phyloP scores from a whole-genome alignment of 2,329 filamentous ascomycete genomes.

The Xylaria sp. region DNA sequence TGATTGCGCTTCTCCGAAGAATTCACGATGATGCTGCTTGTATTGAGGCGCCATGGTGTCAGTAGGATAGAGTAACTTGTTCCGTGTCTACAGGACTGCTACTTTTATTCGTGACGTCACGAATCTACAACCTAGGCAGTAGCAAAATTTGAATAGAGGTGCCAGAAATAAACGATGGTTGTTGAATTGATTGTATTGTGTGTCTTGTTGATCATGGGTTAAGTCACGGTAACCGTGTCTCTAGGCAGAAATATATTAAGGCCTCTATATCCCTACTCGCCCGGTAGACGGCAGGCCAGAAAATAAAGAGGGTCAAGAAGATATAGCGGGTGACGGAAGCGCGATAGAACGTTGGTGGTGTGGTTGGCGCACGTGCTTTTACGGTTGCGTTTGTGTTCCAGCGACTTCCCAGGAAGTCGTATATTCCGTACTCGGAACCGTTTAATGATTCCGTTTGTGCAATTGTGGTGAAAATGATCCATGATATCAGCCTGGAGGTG shows the following conservation, averaged over 20 bases:
- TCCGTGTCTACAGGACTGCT: constrained; percentile 15
- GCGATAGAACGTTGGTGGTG: too few species aligned
- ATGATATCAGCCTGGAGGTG: not conserved
- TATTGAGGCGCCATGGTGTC: constrained; percentile 41
- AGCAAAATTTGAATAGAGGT: constrained; percentile 16
- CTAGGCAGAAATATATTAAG: constrained; percentile 14
- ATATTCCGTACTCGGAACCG: constrained; percentile 9
- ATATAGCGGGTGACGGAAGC: too few species aligned
- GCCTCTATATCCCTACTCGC: not conserved
- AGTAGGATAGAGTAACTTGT: constrained; percentile 37
- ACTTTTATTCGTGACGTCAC: constrained; percentile 15
- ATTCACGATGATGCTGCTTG: constrained; percentile 50
- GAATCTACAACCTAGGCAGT: constrained; percentile 16
- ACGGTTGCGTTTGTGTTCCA: constrained; percentile 5
- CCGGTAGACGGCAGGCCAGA: not conserved
- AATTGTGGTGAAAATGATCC: not conserved
- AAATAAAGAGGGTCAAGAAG: not conserved
- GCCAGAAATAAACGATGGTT: constrained; percentile 14
- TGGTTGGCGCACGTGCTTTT: constrained; percentile 12
- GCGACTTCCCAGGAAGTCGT: not conserved
- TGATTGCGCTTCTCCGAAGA: constrained; percentile 50
- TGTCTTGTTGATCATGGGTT: constrained; percentile 14
- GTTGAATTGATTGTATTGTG: constrained; percentile 19
- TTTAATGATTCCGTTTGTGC: constrained; percentile 2
- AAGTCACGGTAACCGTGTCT: constrained; percentile 15